phyloP scores from a whole-genome alignment of 2,329 filamentous ascomycete genomes.

The Aspergillus sergii region DNA sequence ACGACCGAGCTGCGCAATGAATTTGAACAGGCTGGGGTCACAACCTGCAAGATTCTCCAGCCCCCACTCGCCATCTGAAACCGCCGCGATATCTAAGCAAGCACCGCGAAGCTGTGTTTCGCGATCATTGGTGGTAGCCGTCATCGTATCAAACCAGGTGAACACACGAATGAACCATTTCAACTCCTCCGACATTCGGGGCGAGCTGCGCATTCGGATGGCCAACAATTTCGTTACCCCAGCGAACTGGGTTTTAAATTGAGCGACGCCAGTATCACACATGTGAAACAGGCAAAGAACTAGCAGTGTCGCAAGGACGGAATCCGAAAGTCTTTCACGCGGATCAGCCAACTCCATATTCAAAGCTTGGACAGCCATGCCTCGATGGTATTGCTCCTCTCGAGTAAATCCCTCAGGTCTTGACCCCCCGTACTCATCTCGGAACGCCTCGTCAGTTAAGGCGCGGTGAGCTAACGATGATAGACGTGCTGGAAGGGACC shows the following conservation, averaged over 20 bases:
- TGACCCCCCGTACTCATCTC: slow-evolving; percentile 44
- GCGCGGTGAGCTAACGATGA: slow-evolving; percentile 51
- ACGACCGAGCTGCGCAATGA: slow-evolving; percentile 79
- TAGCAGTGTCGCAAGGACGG: slow-evolving; percentile 82
- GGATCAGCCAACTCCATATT: slow-evolving; percentile 83
- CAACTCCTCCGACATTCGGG: slow-evolving; percentile 66
- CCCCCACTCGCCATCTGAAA: slow-evolving; percentile 69
- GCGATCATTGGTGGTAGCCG: slow-evolving; percentile 86
- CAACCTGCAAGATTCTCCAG: slow-evolving; percentile 86
- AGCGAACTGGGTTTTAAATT: slow-evolving; percentile 90
- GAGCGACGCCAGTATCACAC: slow-evolving; percentile 88
- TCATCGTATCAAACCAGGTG: slow-evolving; percentile 92
- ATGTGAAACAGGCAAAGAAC: slow-evolving; percentile 91
- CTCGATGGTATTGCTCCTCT: slow-evolving; percentile 82
- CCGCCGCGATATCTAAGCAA: slow-evolving; percentile 64
- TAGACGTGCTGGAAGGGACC: slow-evolving; percentile 52
- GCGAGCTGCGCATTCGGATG: slow-evolving; percentile 66
- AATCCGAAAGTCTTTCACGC: slow-evolving; percentile 75
- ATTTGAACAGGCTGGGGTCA: slow-evolving; percentile 82
- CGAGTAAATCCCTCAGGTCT: slow-evolving; percentile 63
- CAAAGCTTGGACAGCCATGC: slow-evolving; percentile 77
- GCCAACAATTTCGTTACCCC: slow-evolving; percentile 88
- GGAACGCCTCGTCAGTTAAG: slow-evolving; percentile 41
- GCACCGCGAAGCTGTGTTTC: slow-evolving; percentile 75
- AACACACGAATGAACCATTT: slow-evolving; percentile 90